phyloP scores from a whole-genome alignment of 2,329 filamentous ascomycete genomes.

The Dactylellina drechsleri region DNA sequence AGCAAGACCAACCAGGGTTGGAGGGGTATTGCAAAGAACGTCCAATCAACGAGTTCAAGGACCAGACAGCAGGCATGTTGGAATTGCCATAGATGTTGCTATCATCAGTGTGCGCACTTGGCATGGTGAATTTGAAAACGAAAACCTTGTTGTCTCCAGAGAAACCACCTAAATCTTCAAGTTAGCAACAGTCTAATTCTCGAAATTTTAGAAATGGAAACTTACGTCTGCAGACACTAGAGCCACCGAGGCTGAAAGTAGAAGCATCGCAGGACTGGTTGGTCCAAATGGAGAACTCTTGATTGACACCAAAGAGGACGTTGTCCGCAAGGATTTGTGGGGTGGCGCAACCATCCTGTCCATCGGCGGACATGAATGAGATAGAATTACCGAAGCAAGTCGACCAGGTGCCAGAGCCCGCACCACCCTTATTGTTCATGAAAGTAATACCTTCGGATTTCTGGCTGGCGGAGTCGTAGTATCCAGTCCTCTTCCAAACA shows the following conservation, averaged over 20 bases:
- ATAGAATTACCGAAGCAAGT: slow-evolving; percentile 69
- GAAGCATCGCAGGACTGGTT: slow-evolving; percentile 65
- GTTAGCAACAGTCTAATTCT: slow-evolving; percentile 9
- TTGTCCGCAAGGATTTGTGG: slow-evolving; percentile 66
- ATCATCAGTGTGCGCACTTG: slow-evolving; percentile 66
- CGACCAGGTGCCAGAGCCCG: slow-evolving; percentile 45
- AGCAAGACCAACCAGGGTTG: slow-evolving; percentile 82
- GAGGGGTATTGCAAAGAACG: slow-evolving; percentile 65
- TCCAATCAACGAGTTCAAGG: slow-evolving; percentile 77
- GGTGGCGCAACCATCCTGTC: slow-evolving; percentile 64
- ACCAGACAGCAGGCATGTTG: slow-evolving; percentile 80
- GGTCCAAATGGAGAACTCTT: slow-evolving; percentile 67
- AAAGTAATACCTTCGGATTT: slow-evolving; percentile 30
- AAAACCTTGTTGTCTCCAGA: slow-evolving; percentile 76
- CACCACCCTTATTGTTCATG: slow-evolving; percentile 52
- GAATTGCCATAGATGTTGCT: slow-evolving; percentile 64
- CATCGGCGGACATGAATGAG: slow-evolving; percentile 67
- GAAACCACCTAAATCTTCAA: slow-evolving; percentile 71
- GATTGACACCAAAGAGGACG: slow-evolving; percentile 64
- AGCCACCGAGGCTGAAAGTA: slow-evolving; percentile 65
- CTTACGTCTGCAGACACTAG: slow-evolving; percentile 66
- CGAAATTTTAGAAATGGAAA: slow-evolving; percentile 22
- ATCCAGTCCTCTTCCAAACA: slow-evolving; percentile 32
- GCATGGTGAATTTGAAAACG: slow-evolving; percentile 79
- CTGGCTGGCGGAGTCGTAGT: slow-evolving; percentile 44